These are phyloP conservation scores for Fraxinus albicans DNA, from an alignment of 305 asterid genomes.

Conservation along the genomic window DNA sequence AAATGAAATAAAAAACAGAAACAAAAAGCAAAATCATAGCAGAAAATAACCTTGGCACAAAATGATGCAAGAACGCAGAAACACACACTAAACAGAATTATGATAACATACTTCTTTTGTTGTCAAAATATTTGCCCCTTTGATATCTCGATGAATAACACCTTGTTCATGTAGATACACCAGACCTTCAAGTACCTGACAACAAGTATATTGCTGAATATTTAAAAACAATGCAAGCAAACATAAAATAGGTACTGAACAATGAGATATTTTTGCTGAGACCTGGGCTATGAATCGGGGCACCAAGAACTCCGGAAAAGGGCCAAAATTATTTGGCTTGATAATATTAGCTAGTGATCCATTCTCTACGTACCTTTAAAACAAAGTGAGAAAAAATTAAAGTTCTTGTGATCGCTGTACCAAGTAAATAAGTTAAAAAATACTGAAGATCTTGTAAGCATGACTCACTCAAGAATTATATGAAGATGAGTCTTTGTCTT, in stretches of 20 bases:
- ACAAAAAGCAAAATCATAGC: not conserved
- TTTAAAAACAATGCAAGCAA: constrained; percentile 28
- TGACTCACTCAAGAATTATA: constrained; percentile 70
- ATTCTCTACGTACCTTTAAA: constrained; percentile 83
- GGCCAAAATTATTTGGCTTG: constrained; percentile 98
- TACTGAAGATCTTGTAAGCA: constrained; percentile 12
- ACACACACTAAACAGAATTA: not conserved
- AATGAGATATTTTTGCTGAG: constrained; percentile 23
- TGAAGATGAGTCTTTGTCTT: constrained; percentile 95
- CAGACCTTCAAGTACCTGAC: constrained; percentile 94
- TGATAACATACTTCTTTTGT: constrained; percentile 56
- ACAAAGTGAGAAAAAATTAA: constrained; percentile 1
- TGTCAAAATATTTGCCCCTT: constrained; percentile 73
- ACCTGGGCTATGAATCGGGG: constrained; percentile 98
- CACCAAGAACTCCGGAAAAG: constrained; percentile 97
- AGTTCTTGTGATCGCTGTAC: not conserved
- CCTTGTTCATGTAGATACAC: constrained; percentile 99
- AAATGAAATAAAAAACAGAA: not conserved
- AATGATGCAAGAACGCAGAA: constrained; percentile 4
- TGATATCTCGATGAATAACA: constrained; percentile 91
- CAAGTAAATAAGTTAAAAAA: not conserved
- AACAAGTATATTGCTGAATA: constrained; percentile 21
- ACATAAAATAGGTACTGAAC: constrained; percentile 19
- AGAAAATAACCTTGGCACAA: not conserved
- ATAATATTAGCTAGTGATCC: constrained; percentile 93